These are phyloP conservation scores for Populus hybrid DNA, from an alignment of 441 rosid species.

Conservation along the genomic window DNA sequence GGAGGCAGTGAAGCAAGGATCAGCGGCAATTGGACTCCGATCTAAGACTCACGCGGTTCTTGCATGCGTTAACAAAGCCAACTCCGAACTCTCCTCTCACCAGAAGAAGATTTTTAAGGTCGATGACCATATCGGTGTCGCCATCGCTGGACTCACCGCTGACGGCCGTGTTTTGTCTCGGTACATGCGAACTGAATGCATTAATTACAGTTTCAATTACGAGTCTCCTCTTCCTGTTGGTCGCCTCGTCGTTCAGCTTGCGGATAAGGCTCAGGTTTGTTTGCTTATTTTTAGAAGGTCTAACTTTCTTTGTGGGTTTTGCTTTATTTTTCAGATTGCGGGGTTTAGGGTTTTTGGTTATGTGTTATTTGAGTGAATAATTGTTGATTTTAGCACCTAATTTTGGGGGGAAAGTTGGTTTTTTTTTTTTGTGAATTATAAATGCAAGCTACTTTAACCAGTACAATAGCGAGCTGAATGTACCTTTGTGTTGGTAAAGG, in stretches of 20 bases:
- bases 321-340: neutral
- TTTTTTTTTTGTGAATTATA: neutral
- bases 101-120: conserved; percentile 98
- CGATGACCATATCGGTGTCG: conserved; percentile 95
- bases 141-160: conserved; percentile 94
- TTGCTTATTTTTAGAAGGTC: neutral
- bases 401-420: neutral
- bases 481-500: neutral
- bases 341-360: neutral
- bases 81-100: conserved; percentile 91
- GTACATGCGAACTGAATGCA: conserved; percentile 91
- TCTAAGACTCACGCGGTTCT: conserved; percentile 84
- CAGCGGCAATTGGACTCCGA: conserved; percentile 96
- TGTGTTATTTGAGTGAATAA: neutral
- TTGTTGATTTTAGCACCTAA: neutral
- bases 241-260: conserved; percentile 91
- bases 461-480: neutral
- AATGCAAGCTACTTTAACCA: neutral
- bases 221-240: conserved; percentile 96
- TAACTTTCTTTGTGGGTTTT: neutral
- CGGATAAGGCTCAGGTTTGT: conserved; percentile 95
- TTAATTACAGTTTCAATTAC: conserved; percentile 77
- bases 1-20: conserved; percentile 99
- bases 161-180: conserved; percentile 97
- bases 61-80: conserved; percentile 87